Base-by-base conservation (phyloP, 345 rosid species). In the Euphorbia tirucalli region DNA sequence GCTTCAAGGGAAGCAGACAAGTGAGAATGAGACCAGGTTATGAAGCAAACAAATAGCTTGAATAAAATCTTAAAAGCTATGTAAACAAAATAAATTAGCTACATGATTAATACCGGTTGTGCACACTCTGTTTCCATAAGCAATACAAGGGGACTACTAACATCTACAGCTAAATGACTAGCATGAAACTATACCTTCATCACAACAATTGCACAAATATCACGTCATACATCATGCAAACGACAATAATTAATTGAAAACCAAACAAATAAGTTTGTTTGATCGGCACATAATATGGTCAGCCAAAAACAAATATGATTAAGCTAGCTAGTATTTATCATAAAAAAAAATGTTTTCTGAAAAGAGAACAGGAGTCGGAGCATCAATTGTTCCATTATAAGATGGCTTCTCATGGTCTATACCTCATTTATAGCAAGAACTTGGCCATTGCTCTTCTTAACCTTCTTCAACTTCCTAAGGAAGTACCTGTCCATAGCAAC, bases 391-490 rank as follows among this genome's bases (percentile, higher is more conserved):
- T 10, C 15, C 28, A 56, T 56, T 22, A 9, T 10, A 56, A 24
- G 6, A 21, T 0, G 22, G 60, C 5, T 56, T 7, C 9, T 7
- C 4, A 56, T 2, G 30, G 1, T 22, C 30, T 18, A 39, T 66
- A 84, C 87, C 87, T 86, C 86, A 64, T 86, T 86, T 78, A 84
- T 84, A 46, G 86, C 87, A 50, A 86, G 74, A 56, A 86, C 77
- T 74, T 84, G 87, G 3, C 86, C 87, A 30, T 84, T 84, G 78
- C 83, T 84, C 62, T 84, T 86, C 78, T 86, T 84, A 14, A 84
- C 86, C 77, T 82, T 84, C 81, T 86, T 86, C 27, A 86, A 73
- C 70, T 84, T 86, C 83, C 87, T 82, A 74, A 84, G 49, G 69
- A 82, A 84, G 24, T 86, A 84, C 89, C 89, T 84, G 52, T 13